Conservation (phyloP, 2,329 filamentous ascomycete species). For the Trichoderma atrobrunneum region DNA sequence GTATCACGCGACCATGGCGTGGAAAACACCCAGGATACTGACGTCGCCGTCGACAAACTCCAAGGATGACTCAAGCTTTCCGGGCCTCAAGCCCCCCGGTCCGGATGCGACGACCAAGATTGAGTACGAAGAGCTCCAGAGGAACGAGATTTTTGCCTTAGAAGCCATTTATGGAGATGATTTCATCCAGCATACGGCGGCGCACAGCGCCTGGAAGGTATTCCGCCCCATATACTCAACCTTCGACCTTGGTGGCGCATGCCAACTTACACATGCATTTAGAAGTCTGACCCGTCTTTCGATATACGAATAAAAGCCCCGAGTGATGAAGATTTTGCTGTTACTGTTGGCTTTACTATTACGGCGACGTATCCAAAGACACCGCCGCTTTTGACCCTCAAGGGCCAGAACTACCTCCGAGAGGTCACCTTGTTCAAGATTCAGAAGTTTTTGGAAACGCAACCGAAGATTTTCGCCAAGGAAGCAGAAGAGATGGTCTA, state of each 20-base stretch:
- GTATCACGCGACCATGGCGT: slow-evolving; percentile 48
- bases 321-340: slow-evolving; percentile 66
- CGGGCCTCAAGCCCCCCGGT: slow-evolving; percentile 47
- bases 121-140: slow-evolving; percentile 79
- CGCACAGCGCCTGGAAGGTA: slow-evolving; percentile 82
- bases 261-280: slow-evolving; percentile 23
- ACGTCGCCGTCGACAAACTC: slow-evolving; percentile 47
- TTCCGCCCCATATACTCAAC: slow-evolving; percentile 22
- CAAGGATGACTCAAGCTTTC: slow-evolving; percentile 50
- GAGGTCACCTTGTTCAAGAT: slow-evolving; percentile 71
- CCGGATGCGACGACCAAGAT: slow-evolving; percentile 45
- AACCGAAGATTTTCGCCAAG: slow-evolving; percentile 52
- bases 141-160: slow-evolving; percentile 82
- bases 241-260: slow-evolving; percentile 7
- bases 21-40: slow-evolving; percentile 47
- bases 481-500: slow-evolving; percentile 60
- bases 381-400: slow-evolving; percentile 67
- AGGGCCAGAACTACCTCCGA: slow-evolving; percentile 61
- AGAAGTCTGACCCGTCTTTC: slow-evolving; percentile 81
- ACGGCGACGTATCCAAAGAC: slow-evolving; percentile 91
- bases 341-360: slow-evolving; percentile 74
- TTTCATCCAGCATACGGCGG: slow-evolving; percentile 70
- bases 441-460: slow-evolving; percentile 58
- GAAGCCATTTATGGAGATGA: slow-evolving; percentile 88
- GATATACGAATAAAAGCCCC: slow-evolving; percentile 74